These are phyloP conservation scores for Triticum timopheevii DNA, from an alignment of 176 grass and related monocot species.

Conservation along the genomic window DNA sequence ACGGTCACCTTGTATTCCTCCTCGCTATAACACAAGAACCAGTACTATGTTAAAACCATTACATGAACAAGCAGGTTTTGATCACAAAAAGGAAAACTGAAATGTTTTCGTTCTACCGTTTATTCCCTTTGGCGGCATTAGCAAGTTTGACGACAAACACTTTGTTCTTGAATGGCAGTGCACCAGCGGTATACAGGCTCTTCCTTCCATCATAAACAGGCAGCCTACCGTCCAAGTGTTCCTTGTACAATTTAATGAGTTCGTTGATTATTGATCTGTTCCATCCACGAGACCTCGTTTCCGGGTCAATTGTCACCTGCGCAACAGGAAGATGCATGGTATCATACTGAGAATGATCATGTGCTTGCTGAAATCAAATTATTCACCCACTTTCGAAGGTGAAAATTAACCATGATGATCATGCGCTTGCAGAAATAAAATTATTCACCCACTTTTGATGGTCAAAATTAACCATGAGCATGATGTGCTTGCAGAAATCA, in stretches of 20 bases:
- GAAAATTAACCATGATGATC: too few relatives aligned
- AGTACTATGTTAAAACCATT: neutral
- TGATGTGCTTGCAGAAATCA: too few relatives aligned
- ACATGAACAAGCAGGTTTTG: neutral
- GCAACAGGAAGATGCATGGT: neutral
- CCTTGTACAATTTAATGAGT: slow-evolving; percentile 24
- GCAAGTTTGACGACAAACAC: slow-evolving; percentile 46
- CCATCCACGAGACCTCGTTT: slow-evolving; percentile 13
- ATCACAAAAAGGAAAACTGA: neutral
- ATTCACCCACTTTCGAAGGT: too few relatives aligned
- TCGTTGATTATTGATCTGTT: slow-evolving; percentile 50
- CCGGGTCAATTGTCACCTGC: slow-evolving; percentile 49
- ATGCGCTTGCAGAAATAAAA: too few relatives aligned
- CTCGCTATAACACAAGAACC: neutral
- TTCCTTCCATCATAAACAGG: slow-evolving; percentile 64
- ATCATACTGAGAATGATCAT: neutral
- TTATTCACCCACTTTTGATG: too few relatives aligned
- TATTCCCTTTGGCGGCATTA: neutral
- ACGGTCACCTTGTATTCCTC: slow-evolving; percentile 56
- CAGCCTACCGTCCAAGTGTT: slow-evolving; percentile 28
- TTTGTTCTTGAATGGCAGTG: slow-evolving; percentile 51
- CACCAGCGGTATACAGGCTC: slow-evolving; percentile 55
- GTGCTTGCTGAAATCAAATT: too few relatives aligned
- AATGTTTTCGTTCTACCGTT: slow-evolving; percentile 14
- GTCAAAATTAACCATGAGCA: too few relatives aligned